A percentile compares a stretch with the other conserved stretches of the same genome.
These are phyloP conservation scores for Trichoderma harzianum DNA, from an alignment of 2,329 filamentous ascomycete species.

Conservation along the genomic window DNA sequence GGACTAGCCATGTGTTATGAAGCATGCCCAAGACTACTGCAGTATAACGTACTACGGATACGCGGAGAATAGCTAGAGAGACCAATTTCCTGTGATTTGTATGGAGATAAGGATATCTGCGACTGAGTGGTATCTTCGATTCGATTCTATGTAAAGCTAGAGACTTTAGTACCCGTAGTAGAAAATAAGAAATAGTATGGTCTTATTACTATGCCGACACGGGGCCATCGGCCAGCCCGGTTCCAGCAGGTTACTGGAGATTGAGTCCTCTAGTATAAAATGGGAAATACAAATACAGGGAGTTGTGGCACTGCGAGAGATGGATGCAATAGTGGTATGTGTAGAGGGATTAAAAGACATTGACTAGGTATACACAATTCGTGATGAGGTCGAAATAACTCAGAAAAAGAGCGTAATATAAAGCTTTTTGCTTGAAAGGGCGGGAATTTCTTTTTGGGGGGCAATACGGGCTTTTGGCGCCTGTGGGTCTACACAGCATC, in stretches of 20 bases:
- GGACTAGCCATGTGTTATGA: background rate
- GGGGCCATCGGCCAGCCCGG: background rate
- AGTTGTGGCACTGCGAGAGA: background rate
- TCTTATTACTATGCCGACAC: background rate
- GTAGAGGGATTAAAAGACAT: background rate
- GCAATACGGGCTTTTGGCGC: background rate
- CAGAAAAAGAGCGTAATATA: background rate
- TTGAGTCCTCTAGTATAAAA: background rate
- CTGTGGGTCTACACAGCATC: background rate
- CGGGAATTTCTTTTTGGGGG: background rate
- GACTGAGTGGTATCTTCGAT: background rate
- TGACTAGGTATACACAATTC: background rate
- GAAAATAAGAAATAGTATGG: background rate
- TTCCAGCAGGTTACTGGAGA: background rate
- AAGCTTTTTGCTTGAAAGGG: background rate
- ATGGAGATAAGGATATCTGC: background rate
- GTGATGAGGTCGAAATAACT: background rate
- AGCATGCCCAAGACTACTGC: background rate
- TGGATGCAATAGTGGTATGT: background rate
- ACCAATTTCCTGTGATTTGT: background rate
- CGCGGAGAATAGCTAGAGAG: background rate
- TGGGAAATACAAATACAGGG: background rate
- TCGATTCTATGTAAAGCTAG: background rate
- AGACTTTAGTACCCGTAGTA: background rate
- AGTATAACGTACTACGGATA: background rate